phyloP scores from a whole-genome alignment of 148 eudicot genomes.

The Cornus controversa region DNA sequence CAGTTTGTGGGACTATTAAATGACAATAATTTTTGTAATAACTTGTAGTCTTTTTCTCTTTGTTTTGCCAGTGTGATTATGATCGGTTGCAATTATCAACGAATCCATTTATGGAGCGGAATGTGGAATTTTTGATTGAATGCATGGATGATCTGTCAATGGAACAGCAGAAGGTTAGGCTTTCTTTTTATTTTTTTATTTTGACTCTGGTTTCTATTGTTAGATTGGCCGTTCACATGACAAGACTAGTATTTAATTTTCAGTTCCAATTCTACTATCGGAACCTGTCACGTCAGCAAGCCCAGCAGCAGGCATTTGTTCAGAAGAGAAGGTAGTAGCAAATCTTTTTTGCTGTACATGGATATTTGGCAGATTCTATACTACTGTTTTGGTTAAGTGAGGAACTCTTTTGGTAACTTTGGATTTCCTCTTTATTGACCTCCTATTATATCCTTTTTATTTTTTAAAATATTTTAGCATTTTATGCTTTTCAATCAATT shows the following conservation, averaged over 20 bases:
- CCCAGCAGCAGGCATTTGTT: constrained; percentile 91
- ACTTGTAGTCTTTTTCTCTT: constrained; percentile 14
- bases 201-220: background rate
- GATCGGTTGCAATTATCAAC: constrained; percentile 80
- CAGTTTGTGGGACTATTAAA: background rate
- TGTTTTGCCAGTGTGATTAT: constrained; percentile 61
- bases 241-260: constrained; percentile 15
- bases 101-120: constrained; percentile 78
- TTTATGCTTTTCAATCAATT: too few relatives aligned
- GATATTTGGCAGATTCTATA: background rate
- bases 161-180: constrained; percentile 81
- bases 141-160: constrained; percentile 88
- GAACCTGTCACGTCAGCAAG: constrained; percentile 77
- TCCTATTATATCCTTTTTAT: too few relatives aligned
- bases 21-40: background rate
- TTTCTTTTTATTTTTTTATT: too few relatives aligned
- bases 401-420: background rate
- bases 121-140: constrained; percentile 79
- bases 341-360: background rate
- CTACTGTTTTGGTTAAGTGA: background rate
- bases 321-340: constrained; percentile 75
- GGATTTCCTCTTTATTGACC: too few relatives aligned
- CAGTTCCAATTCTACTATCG: constrained; percentile 84
- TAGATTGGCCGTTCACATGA: constrained; percentile 10
- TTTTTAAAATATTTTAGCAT: too few relatives aligned